Percentiles rank a stretch among this genome's conserved stretches.
Evolutionary conservation across 495 filamentous ascomycete species (phyloP).

Genomic region (Paragyromitra xinjiangensis): DNA sequence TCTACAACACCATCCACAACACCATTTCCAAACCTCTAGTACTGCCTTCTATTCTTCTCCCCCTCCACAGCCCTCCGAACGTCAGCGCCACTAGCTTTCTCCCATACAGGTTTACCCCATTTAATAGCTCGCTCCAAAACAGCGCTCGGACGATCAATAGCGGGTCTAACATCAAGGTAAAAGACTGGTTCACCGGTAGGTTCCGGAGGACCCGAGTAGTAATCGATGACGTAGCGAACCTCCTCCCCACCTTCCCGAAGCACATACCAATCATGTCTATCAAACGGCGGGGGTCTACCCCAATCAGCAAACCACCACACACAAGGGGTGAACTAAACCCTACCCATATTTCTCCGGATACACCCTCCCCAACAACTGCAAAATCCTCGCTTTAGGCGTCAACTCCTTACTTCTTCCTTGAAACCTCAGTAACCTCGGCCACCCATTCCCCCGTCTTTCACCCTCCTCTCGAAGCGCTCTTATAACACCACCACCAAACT

Average conservation of each 20-base stretch:
- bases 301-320: constrained; percentile 27
- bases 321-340: constrained; percentile 55
- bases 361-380: constrained; percentile 77
- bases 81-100: constrained; percentile 79
- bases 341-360: constrained; percentile 82
- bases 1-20: neutral
- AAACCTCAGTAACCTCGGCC: constrained; percentile 81
- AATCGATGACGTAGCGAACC: constrained; percentile 96
- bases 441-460: constrained; percentile 61
- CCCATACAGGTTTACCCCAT: constrained; percentile 96
- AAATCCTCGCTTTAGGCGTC: constrained; percentile 85
- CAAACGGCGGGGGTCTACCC: constrained; percentile 87
- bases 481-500: constrained; percentile 68
- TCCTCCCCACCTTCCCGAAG: constrained; percentile 70
- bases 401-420: constrained; percentile 86
- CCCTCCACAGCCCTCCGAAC: constrained; percentile 61
- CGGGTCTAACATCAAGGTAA: constrained; percentile 95
- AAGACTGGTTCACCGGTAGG: constrained; percentile 93
- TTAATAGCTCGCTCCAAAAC: constrained; percentile 83
- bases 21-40: neutral
- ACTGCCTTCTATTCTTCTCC: constrained; percentile 33
- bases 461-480: constrained; percentile 60
- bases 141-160: constrained; percentile 80
- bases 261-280: constrained; percentile 97
- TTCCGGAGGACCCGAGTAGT: constrained; percentile 88